A percentile compares a stretch with the other conserved stretches of the same genome.
phyloP scores from a whole-genome alignment of 352 stramenopile genomes.

The Phytopythium cucurbitacearum region DNA sequence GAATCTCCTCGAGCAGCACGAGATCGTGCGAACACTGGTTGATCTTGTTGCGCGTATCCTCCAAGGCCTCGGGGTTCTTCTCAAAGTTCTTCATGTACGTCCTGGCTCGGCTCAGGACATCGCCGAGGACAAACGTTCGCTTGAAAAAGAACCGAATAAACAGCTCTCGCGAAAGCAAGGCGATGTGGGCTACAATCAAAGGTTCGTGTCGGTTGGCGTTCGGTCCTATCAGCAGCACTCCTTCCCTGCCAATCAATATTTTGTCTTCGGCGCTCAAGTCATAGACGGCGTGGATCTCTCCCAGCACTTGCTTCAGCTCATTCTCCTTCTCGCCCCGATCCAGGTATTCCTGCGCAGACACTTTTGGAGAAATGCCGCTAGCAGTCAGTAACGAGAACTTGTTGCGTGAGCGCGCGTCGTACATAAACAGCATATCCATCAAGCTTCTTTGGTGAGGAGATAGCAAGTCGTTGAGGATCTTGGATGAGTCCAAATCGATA shows the following conservation, averaged over 20 bases:
- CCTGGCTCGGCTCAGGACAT: conserved; percentile 92
- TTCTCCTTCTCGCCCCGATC: conserved; percentile 97
- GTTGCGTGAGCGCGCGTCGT: conserved; percentile 91
- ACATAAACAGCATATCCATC: conserved; percentile 95
- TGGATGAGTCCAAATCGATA: conserved; percentile 93
- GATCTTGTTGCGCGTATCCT: conserved; percentile 87
- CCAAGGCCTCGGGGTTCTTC: conserved; percentile 89
- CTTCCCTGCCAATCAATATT: conserved; percentile 92
- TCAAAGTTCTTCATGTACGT: conserved; percentile 90
- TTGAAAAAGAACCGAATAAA: conserved; percentile 96
- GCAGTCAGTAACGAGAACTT: conserved; percentile 98
- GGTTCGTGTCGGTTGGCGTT: conserved; percentile 92
- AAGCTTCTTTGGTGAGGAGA: conserved; percentile 93
- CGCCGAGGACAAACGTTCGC: conserved; percentile 94
- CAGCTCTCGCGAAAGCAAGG: conserved; percentile 90
- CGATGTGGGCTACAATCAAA: conserved; percentile 90
- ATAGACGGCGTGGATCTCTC: conserved; percentile 93
- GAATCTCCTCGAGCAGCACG: conserved; percentile 95
- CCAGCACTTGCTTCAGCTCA: conserved; percentile 94
- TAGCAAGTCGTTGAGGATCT: conserved; percentile 95
- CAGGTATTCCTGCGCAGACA: conserved; percentile 94
- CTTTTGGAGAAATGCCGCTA: conserved; percentile 94
- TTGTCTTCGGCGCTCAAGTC: conserved; percentile 96
- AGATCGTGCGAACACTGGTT: conserved; percentile 92
- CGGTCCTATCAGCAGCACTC: conserved; percentile 90